A percentile compares a stretch with the other conserved stretches of the same genome.
phyloP scores from a whole-genome alignment of 306 rosid species.

The Lathyrus sativus region DNA sequence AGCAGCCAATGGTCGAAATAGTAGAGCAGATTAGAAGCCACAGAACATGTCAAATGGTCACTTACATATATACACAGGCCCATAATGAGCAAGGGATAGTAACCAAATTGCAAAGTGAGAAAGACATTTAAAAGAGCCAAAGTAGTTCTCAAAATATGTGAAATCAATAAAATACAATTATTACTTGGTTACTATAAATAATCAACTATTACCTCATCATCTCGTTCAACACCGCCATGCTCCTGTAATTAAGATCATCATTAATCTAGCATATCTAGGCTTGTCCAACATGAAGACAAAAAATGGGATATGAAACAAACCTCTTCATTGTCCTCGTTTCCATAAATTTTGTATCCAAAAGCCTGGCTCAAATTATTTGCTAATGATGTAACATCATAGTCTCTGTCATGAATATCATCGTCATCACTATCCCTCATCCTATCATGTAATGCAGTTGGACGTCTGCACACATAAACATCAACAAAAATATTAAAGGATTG shows the following conservation, averaged over 20 bases:
- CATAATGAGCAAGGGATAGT: conserved; percentile 14
- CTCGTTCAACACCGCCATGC: conserved; percentile 68
- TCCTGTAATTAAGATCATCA: conserved; percentile 56
- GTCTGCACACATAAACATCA: conserved; percentile 51
- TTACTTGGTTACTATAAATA: conserved; percentile 29
- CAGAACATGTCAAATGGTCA: conserved; percentile 12
- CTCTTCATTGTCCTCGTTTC: conserved; percentile 89
- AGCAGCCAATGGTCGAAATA: conserved; percentile 12
- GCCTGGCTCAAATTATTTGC: conserved; percentile 93
- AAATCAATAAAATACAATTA: conserved; percentile 32
- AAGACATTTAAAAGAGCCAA: conserved; percentile 15
- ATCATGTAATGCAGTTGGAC: conserved; percentile 94
- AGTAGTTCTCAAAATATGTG: conserved; percentile 30
- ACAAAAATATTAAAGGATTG: conserved; percentile 18
- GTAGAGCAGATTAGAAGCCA: conserved; percentile 21
- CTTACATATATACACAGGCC: conserved; percentile 22
- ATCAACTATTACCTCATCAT: conserved; percentile 76
- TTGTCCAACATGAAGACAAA: conserved; percentile 29
- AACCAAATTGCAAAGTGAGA: conserved; percentile 2
- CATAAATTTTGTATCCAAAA: conserved; percentile 81
- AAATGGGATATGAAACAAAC: conserved; percentile 48
- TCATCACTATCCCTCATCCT: conserved; percentile 96
- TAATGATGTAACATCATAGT: conserved; percentile 85
- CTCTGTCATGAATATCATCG: conserved; percentile 86
- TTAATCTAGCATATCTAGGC: conserved; percentile 27